Base-by-base conservation (phyloP, 306 rosid species). In the Gynostemma pentaphyllum region DNA sequence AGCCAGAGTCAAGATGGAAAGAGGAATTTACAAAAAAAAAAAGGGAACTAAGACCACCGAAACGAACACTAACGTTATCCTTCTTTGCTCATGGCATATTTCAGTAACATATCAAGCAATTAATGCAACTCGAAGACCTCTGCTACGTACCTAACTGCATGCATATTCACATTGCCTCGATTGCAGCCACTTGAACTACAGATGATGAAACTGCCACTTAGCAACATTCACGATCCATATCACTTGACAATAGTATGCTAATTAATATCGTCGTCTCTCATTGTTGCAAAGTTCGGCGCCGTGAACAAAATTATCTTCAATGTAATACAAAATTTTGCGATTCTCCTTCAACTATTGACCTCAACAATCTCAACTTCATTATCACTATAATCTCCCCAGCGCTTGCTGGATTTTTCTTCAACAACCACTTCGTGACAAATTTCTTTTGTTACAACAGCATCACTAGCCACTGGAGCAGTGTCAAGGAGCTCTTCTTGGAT, bases 341-440 rank as follows among this genome's bases (percentile, higher is more conserved):
- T 65, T 73, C 69, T 68, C 75, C 47, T 54, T 79, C 76, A 92
- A 75, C 81, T 70, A n/a, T 82, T 62, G 71, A 79, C 86, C 66
- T 83, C 82, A 61, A 79, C 71, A 46, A 79, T 65, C 55, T 88
- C 95, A 28, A 85, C 76, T 82, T 92, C 99, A 56, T 53, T 76
- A 65, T 92, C 95, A 56, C 95, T 92, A 79, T 82, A 88, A 75
- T 88, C 96, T 80, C 96, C 99, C 95, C 99, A 92, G 65, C 95
- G 80, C 72, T 82, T 92, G 74, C 62, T 59, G 74, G 77, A 52
- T 37, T 76, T 81, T 68, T 78, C 74, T 75, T 79, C 87, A 26
- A 68, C 69, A 3, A 50, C 76, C n/a, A 27, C 21, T 39, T 69
- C 73, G 27, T 61, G 71, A 68, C 73, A 60, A 50, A 71, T 36